These are phyloP conservation scores for Brassica hybrid DNA, from an alignment of 441 rosid species.

Conservation along the genomic window DNA sequence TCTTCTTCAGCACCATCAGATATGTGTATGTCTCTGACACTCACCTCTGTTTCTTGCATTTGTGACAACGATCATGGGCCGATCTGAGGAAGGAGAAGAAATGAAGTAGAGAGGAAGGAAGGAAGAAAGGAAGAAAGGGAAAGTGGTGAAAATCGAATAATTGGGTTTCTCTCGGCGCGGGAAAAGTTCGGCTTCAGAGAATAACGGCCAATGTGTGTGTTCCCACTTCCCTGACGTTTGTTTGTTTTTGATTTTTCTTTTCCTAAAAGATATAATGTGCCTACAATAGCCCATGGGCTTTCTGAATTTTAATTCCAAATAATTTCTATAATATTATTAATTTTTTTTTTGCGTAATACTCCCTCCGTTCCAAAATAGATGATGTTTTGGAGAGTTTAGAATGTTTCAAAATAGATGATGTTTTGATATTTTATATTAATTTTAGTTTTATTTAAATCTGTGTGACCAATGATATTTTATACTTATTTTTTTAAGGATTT, in stretches of 20 bases:
- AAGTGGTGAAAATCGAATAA: conserved; percentile 15
- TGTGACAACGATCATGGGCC: neutral
- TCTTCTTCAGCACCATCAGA: neutral
- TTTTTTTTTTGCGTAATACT: no score
- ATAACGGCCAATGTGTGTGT: neutral
- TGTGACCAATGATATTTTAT: no score
- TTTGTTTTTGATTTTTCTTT: neutral
- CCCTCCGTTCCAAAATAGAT: no score
- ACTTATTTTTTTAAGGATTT: no score
- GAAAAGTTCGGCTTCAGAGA: conserved; percentile 20
- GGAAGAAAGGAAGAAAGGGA: neutral
- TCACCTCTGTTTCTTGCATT: conserved; percentile 33
- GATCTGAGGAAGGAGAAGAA: neutral
- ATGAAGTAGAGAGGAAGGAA: conserved; percentile 1
- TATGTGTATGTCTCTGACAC: conserved; percentile 26
- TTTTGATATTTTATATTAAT: no score
- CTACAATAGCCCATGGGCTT: neutral
- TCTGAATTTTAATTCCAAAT: neutral
- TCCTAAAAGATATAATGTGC: neutral
- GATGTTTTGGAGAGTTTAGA: no score
- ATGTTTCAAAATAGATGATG: no score
- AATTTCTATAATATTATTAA: no score
- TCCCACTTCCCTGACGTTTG: neutral
- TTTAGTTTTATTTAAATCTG: no score
- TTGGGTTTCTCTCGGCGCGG: conserved; percentile 33